A percentile compares a stretch with the other conserved stretches of the same genome.
These are phyloP conservation scores for Auricularia sp. DNA, from an alignment of 768 basidiomycete species.

Conservation along the genomic window DNA sequence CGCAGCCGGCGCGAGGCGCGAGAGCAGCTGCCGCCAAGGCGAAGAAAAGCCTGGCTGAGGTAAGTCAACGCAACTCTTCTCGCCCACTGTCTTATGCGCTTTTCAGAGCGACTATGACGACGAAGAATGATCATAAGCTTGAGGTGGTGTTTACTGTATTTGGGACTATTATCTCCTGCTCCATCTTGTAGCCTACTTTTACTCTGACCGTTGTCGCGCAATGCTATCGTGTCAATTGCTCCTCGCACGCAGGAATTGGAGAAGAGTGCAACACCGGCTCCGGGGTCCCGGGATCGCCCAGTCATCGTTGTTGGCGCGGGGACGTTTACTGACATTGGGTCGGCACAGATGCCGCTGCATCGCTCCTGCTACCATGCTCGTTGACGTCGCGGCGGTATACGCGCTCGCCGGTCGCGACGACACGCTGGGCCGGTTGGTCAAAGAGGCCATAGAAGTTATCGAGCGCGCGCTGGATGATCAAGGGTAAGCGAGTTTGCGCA, in stretches of 20 bases:
- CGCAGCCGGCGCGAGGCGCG: slow-evolving; percentile 43
- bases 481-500: slow-evolving; percentile 51
- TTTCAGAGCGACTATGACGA: not conserved
- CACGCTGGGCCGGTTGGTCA: slow-evolving; percentile 50
- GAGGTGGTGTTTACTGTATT: not conserved
- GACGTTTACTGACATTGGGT: too few relatives aligned
- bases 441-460: slow-evolving; percentile 75
- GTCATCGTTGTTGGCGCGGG: not conserved
- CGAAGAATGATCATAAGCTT: not conserved
- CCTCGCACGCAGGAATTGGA: too few relatives aligned
- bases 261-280: not conserved
- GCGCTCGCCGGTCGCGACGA: slow-evolving; percentile 39
- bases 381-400: slow-evolving; percentile 40
- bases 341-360: not conserved
- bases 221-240: not conserved
- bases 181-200: not conserved
- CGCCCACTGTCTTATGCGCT: not conserved
- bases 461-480: slow-evolving; percentile 64
- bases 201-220: not conserved
- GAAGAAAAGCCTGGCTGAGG: slow-evolving; percentile 46
- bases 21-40: slow-evolving; percentile 66
- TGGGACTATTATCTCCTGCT: not conserved
- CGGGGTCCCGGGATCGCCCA: not conserved
- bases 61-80: not conserved
- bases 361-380: not conserved